Evolutionary conservation across 306 rosid species (phyloP), one percentile per base, ranked within the genome.

Genomic region (Fragaria nilgerrensis): DNA sequence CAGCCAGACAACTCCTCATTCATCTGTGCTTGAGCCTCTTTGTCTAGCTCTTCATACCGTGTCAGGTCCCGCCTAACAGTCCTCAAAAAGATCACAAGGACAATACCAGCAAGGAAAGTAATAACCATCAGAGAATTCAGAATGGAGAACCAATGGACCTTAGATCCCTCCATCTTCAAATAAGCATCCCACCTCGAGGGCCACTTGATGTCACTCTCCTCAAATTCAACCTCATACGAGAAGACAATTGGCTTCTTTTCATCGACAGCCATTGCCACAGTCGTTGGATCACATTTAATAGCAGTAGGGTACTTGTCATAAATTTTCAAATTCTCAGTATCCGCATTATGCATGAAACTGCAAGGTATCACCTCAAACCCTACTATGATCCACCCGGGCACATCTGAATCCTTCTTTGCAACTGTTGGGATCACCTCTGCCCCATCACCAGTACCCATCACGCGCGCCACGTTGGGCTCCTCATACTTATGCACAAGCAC

Each of bases 11-110:
- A 88, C 78, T 94, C 98, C 73, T 94, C 98, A 32, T 89, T 94
- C 98, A 94, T 94, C 90, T 94, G 97, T n/a, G 97, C 94, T 77
- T 94, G 97, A 29, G 97, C 98, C 83, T 94, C 98, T 89, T 92
- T 94, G 82, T 94, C 98, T 70, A 94, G 91, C 87, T 94, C 98
- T 86, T 94, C 98, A 14, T 94, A 94, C 7, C 92, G 90, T 45
- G 98, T 92, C 72, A 92, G 93, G 81, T 94, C 98, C 78, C 98
- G 81, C 78, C 97, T 79, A 73, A 94, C 97, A 41, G 98, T 94
- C 85, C 98, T 92, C 88, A 92, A 82, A 82, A 94, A 92, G 81
- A 94, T 92, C 68, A 94, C 96, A 17, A 92, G 94, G 84, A 94
- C 98, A 70, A 94, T 92, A 68, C 98, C 98, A 41, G 98, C 97